Evolutionary conservation across 805 yeast genomes (phyloP).

Genomic region (Yamadazyma philogaea): DNA sequence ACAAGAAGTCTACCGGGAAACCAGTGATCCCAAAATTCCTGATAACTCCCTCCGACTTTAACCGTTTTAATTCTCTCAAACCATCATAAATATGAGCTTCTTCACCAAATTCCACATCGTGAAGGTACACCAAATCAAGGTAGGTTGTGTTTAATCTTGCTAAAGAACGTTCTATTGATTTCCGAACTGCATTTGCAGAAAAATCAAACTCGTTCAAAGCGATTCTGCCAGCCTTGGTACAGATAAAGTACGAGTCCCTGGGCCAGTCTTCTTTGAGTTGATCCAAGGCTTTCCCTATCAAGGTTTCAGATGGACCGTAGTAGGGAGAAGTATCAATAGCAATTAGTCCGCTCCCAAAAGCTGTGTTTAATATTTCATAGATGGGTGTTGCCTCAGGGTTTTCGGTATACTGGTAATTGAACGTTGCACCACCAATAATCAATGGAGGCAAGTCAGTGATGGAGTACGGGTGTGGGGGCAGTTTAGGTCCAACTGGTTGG

Average conservation of each 20-base stretch:
- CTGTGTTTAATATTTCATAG: conserved; percentile 52
- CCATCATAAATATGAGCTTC: conserved; percentile 58
- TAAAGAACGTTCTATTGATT: conserved; percentile 65
- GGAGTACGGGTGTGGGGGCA: conserved; percentile 21
- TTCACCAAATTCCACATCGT: conserved; percentile 81
- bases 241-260: conserved; percentile 64
- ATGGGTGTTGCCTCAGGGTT: conserved; percentile 63
- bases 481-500: conserved; percentile 20
- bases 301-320: conserved; percentile 81
- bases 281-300: conserved; percentile 65
- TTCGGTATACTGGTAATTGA: conserved; percentile 74
- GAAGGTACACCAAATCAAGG: conserved; percentile 80
- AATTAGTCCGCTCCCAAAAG: conserved; percentile 63
- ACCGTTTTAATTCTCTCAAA: conserved; percentile 50
- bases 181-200: conserved; percentile 54
- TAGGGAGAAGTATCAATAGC: conserved; percentile 92
- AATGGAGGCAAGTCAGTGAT: conserved; percentile 50
- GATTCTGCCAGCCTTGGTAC: conserved; percentile 85
- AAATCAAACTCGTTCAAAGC: conserved; percentile 72
- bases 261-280: conserved; percentile 28
- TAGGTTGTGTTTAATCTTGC: conserved; percentile 63
- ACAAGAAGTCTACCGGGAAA: conserved; percentile 73
- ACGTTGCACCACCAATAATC: conserved; percentile 84
- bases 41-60: conserved; percentile 64
- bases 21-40: conserved; percentile 78